Evolutionary conservation across 345 rosid species (phyloP).

Genomic region (Corchorus olitorius): DNA sequence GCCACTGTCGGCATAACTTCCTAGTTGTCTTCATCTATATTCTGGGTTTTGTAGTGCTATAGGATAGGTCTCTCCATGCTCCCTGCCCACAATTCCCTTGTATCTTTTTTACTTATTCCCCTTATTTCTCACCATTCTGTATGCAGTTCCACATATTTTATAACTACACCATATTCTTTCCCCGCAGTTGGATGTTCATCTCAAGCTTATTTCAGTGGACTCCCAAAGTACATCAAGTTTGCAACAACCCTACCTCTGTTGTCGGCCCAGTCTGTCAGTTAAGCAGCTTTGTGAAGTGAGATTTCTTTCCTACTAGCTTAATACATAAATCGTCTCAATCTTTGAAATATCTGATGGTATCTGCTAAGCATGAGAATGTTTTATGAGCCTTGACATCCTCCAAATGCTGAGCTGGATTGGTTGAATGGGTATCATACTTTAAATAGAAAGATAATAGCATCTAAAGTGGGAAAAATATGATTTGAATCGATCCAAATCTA

Average conservation of each 20-base stretch:
- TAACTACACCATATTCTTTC: slow-evolving; percentile 18
- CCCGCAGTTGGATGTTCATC: slow-evolving; percentile 67
- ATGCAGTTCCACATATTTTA: not conserved
- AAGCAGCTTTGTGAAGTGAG: slow-evolving; percentile 86
- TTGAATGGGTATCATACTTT: slow-evolving; percentile 3
- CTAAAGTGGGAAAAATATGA: not conserved
- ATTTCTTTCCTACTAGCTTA: slow-evolving; percentile 32
- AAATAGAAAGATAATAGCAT: not conserved
- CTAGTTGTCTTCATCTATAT: slow-evolving; percentile 14
- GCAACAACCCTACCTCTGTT: slow-evolving; percentile 77
- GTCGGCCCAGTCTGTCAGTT: slow-evolving; percentile 67
- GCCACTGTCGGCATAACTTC: not conserved
- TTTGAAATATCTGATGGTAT: not conserved
- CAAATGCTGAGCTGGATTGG: not conserved
- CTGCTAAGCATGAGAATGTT: not conserved
- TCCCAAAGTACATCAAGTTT: slow-evolving; percentile 55
- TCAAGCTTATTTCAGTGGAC: slow-evolving; percentile 77
- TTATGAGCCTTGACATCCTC: not conserved
- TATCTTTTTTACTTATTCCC: not conserved
- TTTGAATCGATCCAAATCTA: not conserved
- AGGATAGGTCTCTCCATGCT: not conserved
- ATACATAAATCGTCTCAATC: not conserved
- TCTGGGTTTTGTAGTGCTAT: not conserved
- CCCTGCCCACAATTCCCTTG: not conserved
- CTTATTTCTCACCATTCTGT: slow-evolving; percentile 3